phyloP scores from a whole-genome alignment of 345 rosid genomes.

The Limnanthes douglasii region DNA sequence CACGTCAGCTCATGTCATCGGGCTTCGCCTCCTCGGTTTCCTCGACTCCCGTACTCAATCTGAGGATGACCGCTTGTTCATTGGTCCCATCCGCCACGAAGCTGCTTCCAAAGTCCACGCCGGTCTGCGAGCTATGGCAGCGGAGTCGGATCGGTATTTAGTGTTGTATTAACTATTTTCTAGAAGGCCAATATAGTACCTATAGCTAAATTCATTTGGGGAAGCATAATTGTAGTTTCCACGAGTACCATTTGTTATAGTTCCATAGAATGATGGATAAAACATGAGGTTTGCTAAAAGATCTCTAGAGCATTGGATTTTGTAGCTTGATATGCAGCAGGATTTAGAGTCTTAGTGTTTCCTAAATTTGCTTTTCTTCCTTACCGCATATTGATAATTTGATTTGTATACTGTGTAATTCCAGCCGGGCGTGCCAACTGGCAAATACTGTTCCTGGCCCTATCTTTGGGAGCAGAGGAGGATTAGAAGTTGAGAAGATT shows the following conservation, averaged over 20 bases:
- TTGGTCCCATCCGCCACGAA: constrained; percentile 52
- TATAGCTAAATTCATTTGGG: no score
- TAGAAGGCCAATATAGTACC: no score
- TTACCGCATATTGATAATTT: no score
- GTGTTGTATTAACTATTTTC: background rate
- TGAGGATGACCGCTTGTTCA: constrained; percentile 37
- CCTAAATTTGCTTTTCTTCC: no score
- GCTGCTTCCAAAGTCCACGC: constrained; percentile 46
- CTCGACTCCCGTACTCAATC: constrained; percentile 59
- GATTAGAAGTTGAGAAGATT: constrained; percentile 42
- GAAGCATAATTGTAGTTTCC: no score
- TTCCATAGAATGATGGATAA: no score
- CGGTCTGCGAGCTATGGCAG: constrained; percentile 42
- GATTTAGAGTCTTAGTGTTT: background rate
- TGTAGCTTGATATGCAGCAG: background rate
- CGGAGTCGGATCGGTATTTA: constrained; percentile 66
- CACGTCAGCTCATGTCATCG: constrained; percentile 52
- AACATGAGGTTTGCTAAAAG: no score
- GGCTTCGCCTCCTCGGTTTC: constrained; percentile 82
- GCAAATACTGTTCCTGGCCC: constrained; percentile 47
- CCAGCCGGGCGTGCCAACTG: constrained; percentile 64
- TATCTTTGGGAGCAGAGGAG: constrained; percentile 31
- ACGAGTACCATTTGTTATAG: no score
- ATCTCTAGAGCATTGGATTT: background rate
- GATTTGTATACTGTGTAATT: constrained; percentile 6